A percentile compares a stretch with the other conserved stretches of the same genome.
Evolutionary conservation across 305 asterid genomes (phyloP).

Genomic region (Fraxinus latifolia): DNA sequence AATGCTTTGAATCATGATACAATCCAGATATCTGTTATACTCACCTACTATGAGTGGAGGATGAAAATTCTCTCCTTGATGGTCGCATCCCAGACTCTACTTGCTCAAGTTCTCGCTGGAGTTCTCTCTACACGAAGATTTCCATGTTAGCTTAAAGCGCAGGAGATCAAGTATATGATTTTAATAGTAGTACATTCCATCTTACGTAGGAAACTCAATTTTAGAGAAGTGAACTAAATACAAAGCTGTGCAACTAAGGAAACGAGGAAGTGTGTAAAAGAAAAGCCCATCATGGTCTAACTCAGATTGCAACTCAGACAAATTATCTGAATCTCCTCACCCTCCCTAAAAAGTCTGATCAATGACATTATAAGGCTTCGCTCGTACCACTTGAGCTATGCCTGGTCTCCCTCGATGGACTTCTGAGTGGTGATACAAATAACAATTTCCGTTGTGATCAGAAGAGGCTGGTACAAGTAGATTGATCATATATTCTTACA

Average conservation of each 20-base stretch:
- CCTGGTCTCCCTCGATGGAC: neutral
- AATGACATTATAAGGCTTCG: neutral
- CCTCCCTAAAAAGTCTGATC: neutral
- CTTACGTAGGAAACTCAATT: constrained; percentile 10
- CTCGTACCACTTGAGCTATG: neutral
- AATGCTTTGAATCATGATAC: constrained; percentile 11
- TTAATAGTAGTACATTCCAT: neutral
- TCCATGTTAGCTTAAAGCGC: constrained; percentile 10
- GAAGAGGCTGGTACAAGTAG: neutral
- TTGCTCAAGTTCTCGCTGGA: constrained; percentile 92
- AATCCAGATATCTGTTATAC: constrained; percentile 20
- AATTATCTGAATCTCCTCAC: neutral
- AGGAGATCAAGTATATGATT: constrained; percentile 1
- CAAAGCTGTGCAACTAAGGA: constrained; percentile 7
- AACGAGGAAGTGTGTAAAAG: constrained; percentile 2
- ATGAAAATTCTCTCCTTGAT: constrained; percentile 72
- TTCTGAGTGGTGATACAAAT: neutral
- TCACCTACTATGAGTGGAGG: constrained; percentile 75
- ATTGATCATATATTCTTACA: constrained; percentile 5
- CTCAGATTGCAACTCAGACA: neutral
- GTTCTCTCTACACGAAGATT: constrained; percentile 67
- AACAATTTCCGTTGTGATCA: neutral
- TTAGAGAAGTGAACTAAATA: constrained; percentile 14
- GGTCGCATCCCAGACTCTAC: constrained; percentile 79
- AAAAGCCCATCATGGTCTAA: constrained; percentile 10